A percentile compares a stretch with the other conserved stretches of the same genome.
Conservation (phyloP, 169 alveolate species). For the Pseudocohnilembus persalinus region DNA sequence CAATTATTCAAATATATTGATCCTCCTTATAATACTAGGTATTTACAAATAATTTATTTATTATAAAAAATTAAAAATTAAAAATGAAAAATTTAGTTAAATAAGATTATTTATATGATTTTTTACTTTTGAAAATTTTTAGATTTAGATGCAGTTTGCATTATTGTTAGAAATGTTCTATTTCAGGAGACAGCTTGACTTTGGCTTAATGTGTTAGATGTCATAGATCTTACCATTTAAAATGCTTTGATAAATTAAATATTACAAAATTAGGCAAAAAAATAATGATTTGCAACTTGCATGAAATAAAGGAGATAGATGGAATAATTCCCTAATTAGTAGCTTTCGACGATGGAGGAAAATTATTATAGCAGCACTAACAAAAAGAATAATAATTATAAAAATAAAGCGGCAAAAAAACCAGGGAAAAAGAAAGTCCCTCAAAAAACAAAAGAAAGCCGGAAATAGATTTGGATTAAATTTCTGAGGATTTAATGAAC, state of each 20-base stretch:
- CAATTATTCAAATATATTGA: conserved; percentile 26
- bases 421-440: neutral
- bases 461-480: neutral
- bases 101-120: neutral
- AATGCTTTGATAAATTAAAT: conserved; percentile 53
- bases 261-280: conserved; percentile 55
- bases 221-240: conserved; percentile 64
- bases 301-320: neutral
- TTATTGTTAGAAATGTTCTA: conserved; percentile 61
- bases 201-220: conserved; percentile 62
- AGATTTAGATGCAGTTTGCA: conserved; percentile 72
- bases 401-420: too few relatives aligned
- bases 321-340: neutral
- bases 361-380: too few relatives aligned
- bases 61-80: conserved; percentile 18
- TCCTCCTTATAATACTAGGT: conserved; percentile 2
- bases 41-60: neutral
- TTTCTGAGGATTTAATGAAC: neutral
- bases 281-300: conserved; percentile 61
- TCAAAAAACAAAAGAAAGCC: neutral
- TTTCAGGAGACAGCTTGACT: conserved; percentile 57
- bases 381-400: neutral
- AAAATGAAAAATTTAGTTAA: conserved; percentile 40
- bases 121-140: neutral
- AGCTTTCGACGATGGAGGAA: neutral